Evolutionary conservation across 371 early-diverging fungal species (phyloP).

Genomic region (Actinomucor elegans): DNA sequence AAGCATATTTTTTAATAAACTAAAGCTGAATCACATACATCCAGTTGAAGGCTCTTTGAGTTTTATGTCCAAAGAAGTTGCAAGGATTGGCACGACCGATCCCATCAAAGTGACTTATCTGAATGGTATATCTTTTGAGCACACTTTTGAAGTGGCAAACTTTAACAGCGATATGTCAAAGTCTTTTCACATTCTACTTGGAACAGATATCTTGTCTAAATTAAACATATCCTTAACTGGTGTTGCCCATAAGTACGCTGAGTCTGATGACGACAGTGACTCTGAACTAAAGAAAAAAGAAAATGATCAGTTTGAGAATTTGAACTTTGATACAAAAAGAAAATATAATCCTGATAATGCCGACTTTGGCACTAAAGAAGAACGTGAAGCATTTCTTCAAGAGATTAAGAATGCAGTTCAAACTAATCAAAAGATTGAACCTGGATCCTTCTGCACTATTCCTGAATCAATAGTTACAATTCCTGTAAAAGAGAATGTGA

Average conservation of each 20-base stretch:
- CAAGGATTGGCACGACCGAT: constrained; percentile 1
- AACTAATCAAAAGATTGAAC: not conserved
- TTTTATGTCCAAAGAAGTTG: too few relatives aligned
- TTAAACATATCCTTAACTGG: not conserved
- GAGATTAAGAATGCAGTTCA: not conserved
- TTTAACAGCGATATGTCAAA: not conserved
- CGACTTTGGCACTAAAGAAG: too few relatives aligned
- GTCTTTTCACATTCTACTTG: not conserved
- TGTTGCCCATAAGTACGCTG: constrained; percentile 11
- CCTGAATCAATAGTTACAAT: not conserved
- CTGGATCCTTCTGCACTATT: not conserved
- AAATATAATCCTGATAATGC: not conserved
- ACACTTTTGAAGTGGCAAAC: constrained; percentile 6
- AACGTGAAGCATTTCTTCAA: too few relatives aligned
- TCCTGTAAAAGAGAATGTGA: not conserved
- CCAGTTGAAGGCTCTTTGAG: too few relatives aligned
- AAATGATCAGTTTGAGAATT: not conserved
- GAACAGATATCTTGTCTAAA: constrained; percentile 1
- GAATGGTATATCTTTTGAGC: not conserved
- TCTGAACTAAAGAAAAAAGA: too few relatives aligned
- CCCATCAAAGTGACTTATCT: not conserved
- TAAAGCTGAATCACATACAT: too few relatives aligned
- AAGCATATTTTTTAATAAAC: not conserved
- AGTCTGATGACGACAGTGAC: too few relatives aligned
- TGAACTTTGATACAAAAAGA: not conserved